Base-by-base conservation (phyloP, 805 yeast genomes). In the Hanseniaspora singularis region DNA sequence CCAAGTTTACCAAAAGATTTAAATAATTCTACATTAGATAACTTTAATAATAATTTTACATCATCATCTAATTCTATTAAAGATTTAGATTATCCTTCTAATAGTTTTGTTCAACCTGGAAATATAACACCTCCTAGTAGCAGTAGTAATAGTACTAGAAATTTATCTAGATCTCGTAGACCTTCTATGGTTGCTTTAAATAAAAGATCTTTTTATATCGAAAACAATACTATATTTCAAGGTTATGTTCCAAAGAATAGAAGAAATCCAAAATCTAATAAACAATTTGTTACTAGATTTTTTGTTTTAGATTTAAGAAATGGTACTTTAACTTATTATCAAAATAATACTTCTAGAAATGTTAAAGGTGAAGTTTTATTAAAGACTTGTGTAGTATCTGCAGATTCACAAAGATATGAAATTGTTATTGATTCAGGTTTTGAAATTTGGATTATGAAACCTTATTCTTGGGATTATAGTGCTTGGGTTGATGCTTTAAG, bases 361-460 rank as follows among this genome's bases (percentile, higher is more conserved):
- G 71, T 85, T 40, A 72, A 97, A 49, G 98, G 98, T 49, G 87
- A 85, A 57, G 86, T 92, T 85, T 94, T 89, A 31, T 76, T 92
- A 40, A 76, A 74, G 45, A 72, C 81, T 40, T 78, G 94, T 2
- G 82, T 82, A n/a, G 77, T 92, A 1, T 75, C 88, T 49, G 95
- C 94, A 0, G 80, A 80, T 55, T 69, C 75, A 22, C 73, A 73
- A 49, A 74, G 76, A 20, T 65, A 74, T 45, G 80, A 83, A 55
- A 77, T 92, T 36, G 77, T 81, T 38, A 73, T 92, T 50, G 96
- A 92, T 60, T 86, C 96, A 0, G 97, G 97, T 2, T 79, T 89
- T 77, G 97, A 89, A 60, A 78, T 83, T 9, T 89, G 97, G 97
- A 77, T 76, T 32, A 67, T 89, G 51, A 84, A 82, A 55, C 83